Conservation (phyloP, 1,284 basidiomycete species). For the Microbotryum lychnidis-dioicae region DNA sequence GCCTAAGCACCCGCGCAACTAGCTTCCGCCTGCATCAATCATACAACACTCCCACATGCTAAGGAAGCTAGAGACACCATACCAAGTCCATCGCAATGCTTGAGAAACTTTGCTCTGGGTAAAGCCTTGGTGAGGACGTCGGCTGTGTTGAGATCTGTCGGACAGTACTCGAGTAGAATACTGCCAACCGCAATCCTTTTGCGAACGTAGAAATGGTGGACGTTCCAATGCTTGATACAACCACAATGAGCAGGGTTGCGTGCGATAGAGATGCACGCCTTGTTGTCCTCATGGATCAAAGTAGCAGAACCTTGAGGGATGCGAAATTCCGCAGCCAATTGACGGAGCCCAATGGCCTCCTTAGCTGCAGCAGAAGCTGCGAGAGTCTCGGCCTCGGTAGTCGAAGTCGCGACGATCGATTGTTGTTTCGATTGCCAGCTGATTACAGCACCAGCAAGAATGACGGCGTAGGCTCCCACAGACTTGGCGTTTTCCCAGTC, state of each 20-base stretch:
- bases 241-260: conserved; percentile 38
- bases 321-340: conserved; percentile 40
- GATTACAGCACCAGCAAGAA: not conserved
- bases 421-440: conserved; percentile 2
- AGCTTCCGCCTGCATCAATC: no score
- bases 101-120: not conserved
- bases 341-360: no score
- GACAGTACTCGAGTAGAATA: conserved; percentile 38
- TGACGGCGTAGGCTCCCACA: conserved; percentile 3
- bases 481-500: not conserved
- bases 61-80: no score
- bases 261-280: conserved; percentile 40
- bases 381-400: not conserved
- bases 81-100: no score
- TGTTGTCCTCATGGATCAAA: conserved; percentile 42
- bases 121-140: conserved; percentile 47
- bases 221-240: conserved; percentile 46
- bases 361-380: not conserved
- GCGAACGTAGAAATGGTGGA: conserved; percentile 44
- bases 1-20: no score
- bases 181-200: conserved; percentile 38
- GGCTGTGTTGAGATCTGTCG: conserved; percentile 40
- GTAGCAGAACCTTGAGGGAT: conserved; percentile 34
- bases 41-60: no score
- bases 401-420: conserved; percentile 1